A percentile compares a stretch with the other conserved stretches of the same genome.
phyloP scores from a whole-genome alignment of 2,329 filamentous ascomycete species.

The Epichloe scottii region DNA sequence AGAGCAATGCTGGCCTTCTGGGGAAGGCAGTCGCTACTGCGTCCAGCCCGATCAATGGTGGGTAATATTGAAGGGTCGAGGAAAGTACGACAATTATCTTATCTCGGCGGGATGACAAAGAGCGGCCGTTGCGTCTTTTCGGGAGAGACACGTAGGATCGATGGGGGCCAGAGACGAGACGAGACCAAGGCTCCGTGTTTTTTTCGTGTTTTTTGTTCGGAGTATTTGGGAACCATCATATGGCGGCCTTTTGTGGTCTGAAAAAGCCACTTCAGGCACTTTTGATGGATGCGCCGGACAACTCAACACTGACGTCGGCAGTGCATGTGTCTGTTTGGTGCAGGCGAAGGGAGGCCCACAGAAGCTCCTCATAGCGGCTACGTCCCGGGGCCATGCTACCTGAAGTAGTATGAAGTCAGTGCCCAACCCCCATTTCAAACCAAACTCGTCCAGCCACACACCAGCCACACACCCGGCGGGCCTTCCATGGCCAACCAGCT shows the following conservation, averaged over 20 bases:
- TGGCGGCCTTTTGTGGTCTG: too few species aligned
- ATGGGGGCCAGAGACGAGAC: not conserved
- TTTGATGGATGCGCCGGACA: not conserved
- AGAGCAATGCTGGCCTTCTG: not conserved
- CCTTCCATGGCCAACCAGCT: too few species aligned
- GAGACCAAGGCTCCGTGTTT: not conserved
- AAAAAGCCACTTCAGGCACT: not conserved
- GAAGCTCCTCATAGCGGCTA: too few species aligned
- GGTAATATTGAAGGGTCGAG: not conserved
- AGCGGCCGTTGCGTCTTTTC: slow-evolving; percentile 4
- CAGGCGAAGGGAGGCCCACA: too few species aligned
- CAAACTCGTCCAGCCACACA: too few species aligned
- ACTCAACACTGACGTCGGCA: not conserved
- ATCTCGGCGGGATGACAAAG: not conserved
- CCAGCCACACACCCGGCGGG: too few species aligned
- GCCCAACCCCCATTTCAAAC: too few species aligned
- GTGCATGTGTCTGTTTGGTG: not conserved
- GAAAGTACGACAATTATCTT: slow-evolving; percentile 6
- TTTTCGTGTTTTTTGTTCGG: not conserved
- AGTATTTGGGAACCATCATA: too few species aligned
- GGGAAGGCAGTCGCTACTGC: not conserved
- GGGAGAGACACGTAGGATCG: not conserved
- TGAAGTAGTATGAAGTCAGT: too few species aligned
- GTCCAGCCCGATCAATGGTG: not conserved
- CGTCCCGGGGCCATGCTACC: too few species aligned